Evolutionary conservation across 805 yeast species (phyloP).

Genomic region (Candida odintsovae): DNA sequence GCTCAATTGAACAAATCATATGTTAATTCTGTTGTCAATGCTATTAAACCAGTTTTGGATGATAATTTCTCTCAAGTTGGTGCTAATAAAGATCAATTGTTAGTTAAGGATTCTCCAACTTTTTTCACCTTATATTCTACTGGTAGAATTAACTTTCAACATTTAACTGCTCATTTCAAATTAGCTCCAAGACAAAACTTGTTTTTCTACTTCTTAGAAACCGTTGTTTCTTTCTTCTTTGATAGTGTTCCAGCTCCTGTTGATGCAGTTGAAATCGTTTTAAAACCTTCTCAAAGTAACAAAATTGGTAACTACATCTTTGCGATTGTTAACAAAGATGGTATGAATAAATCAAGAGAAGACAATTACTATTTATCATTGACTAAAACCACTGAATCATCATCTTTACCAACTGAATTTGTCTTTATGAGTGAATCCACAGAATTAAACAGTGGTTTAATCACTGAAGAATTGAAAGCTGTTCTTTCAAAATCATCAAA

Average conservation of each 20-base stretch:
- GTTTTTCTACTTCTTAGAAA: slow-evolving; percentile 61
- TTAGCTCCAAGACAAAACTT: slow-evolving; percentile 79
- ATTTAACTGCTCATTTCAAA: slow-evolving; percentile 53
- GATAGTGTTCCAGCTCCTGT: slow-evolving; percentile 48
- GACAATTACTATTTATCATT: slow-evolving; percentile 77
- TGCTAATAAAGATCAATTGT: slow-evolving; percentile 36
- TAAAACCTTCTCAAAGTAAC: slow-evolving; percentile 43
- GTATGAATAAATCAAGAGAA: slow-evolving; percentile 72
- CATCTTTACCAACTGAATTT: slow-evolving; percentile 62
- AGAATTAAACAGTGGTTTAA: slow-evolving; percentile 68
- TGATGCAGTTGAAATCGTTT: slow-evolving; percentile 56
- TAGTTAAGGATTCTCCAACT: slow-evolving; percentile 58
- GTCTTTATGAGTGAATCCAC: slow-evolving; percentile 87
- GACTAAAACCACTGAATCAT: slow-evolving; percentile 74
- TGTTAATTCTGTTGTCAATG: slow-evolving; percentile 48
- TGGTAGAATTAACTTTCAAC: slow-evolving; percentile 76
- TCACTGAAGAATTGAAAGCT: slow-evolving; percentile 41
- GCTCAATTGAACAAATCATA: slow-evolving; percentile 46
- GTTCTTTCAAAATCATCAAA: slow-evolving; percentile 37
- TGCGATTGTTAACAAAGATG: slow-evolving; percentile 79
- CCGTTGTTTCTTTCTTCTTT: slow-evolving; percentile 49
- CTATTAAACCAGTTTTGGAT: slow-evolving; percentile 46
- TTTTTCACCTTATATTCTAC: slow-evolving; percentile 67
- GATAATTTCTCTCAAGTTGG: slow-evolving; percentile 81
- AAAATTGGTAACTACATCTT: slow-evolving; percentile 53